Percentiles rank a stretch among this genome's conserved stretches.
These are phyloP conservation scores for Grigorovia jiainica DNA, from an alignment of 805 yeast genomes.

Conservation along the genomic window DNA sequence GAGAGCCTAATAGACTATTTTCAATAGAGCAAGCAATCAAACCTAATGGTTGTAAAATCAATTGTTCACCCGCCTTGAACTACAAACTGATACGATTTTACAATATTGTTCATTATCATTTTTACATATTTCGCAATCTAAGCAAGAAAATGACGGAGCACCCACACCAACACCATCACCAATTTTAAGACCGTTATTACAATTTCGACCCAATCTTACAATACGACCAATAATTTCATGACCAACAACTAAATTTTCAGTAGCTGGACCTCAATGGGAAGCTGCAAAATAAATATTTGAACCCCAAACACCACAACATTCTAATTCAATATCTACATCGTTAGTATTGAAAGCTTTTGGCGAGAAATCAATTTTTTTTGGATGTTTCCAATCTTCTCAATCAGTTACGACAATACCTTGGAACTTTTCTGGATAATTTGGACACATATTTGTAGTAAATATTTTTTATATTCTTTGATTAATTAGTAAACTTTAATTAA, in stretches of 20 bases:
- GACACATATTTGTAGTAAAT: too few species aligned
- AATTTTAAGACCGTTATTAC: slow-evolving; percentile 37
- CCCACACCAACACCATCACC: slow-evolving; percentile 82
- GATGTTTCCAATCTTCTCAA: slow-evolving; percentile 45
- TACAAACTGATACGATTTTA: slow-evolving; percentile 28
- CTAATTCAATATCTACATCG: slow-evolving; percentile 50
- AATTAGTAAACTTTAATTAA: too few species aligned
- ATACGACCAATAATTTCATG: slow-evolving; percentile 60
- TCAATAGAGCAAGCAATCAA: slow-evolving; percentile 19
- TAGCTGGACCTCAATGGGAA: slow-evolving; percentile 15
- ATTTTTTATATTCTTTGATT: too few species aligned
- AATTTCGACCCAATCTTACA: slow-evolving; percentile 49
- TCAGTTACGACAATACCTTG: slow-evolving; percentile 46
- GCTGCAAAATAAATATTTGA: slow-evolving; percentile 34
- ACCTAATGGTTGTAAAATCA: slow-evolving; percentile 10
- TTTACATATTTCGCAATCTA: slow-evolving; percentile 51
- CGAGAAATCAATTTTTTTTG: slow-evolving; percentile 39
- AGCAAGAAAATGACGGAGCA: slow-evolving; percentile 55
- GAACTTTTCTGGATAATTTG: slow-evolving; percentile 36
- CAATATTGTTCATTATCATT: slow-evolving; percentile 51
- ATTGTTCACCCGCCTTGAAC: slow-evolving; percentile 11
- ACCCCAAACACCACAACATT: slow-evolving; percentile 61
- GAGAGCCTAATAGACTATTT: slow-evolving; percentile 35
- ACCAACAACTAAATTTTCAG: slow-evolving; percentile 41
- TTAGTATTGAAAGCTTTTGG: slow-evolving; percentile 36